These are phyloP conservation scores for Mycena chlorophos DNA, from an alignment of 768 basidiomycete genomes.

Conservation along the genomic window DNA sequence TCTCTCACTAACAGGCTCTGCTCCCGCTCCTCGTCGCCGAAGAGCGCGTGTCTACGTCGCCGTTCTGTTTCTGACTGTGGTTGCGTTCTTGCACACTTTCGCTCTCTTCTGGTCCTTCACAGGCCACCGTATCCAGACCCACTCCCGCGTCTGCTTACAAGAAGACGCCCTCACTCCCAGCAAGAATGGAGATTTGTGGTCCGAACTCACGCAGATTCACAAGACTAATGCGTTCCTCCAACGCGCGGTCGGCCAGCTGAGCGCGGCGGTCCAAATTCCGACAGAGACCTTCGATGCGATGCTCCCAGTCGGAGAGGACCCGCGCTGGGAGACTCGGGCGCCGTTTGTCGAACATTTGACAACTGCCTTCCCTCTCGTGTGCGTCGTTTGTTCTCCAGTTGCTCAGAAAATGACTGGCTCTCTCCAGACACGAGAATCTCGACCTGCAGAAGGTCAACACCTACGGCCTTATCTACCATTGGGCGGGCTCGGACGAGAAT, in stretches of 20 bases:
- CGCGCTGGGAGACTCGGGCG: slow-evolving; percentile 41
- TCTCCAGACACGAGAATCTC: background rate
- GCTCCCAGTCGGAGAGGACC: slow-evolving; percentile 47
- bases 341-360: slow-evolving; percentile 41
- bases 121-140: no score
- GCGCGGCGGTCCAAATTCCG: slow-evolving; percentile 35
- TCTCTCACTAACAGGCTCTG: no score
- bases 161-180: background rate
- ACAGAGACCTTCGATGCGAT: slow-evolving; percentile 53
- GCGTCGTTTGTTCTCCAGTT: slow-evolving; percentile 23
- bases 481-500: slow-evolving; percentile 50
- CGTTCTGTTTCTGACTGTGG: no score
- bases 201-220: slow-evolving; percentile 9
- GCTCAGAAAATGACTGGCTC: background rate
- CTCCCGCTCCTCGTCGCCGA: no score
- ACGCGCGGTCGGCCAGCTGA: slow-evolving; percentile 33
- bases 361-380: slow-evolving; percentile 54
- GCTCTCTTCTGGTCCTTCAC: no score
- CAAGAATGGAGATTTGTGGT: slow-evolving; percentile 16
- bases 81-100: no score
- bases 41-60: no score
- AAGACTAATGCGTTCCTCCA: slow-evolving; percentile 29
- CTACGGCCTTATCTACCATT: slow-evolving; percentile 61
- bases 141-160: slow-evolving; percentile 16
- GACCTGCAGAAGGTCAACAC: slow-evolving; percentile 49